phyloP scores from a whole-genome alignment of 192 early-diverging fungal species.

The Funneliformis mosseae region DNA sequence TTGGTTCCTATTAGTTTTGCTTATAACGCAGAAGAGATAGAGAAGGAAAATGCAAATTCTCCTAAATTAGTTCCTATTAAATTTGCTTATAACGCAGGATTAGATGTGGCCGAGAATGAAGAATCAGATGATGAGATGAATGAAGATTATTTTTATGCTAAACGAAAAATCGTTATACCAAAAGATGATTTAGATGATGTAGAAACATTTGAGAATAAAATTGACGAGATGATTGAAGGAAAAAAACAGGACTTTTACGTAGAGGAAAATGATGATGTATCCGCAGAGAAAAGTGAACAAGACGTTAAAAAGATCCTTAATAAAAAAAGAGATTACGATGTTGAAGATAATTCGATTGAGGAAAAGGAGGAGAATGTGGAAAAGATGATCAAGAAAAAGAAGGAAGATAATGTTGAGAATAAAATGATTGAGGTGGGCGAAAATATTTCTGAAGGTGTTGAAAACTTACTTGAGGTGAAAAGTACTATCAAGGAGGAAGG shows the following conservation, averaged over 20 bases:
- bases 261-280: not conserved
- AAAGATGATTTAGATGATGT: not conserved
- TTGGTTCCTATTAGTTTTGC: constrained; percentile 4
- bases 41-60: not conserved
- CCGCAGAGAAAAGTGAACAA: not conserved
- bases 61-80: not conserved
- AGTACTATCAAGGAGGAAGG: not conserved
- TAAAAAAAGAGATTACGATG: not conserved
- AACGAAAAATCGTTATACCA: not conserved
- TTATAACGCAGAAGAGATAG: not conserved
- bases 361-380: not conserved
- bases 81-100: not conserved
- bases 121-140: not conserved
- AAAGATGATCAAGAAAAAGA: not conserved
- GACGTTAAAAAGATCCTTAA: not conserved
- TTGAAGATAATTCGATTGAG: not conserved
- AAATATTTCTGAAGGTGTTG: not conserved
- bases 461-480: not conserved
- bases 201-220: too few relatives aligned
- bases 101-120: not conserved
- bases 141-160: not conserved
- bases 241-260: not conserved
- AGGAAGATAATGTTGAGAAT: not conserved
- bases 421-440: not conserved
- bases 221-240: not conserved